Percentiles rank a stretch among this genome's conserved stretches.
Conservation (phyloP, 148 eudicot genomes). For the Camellia lanceoleosa region DNA sequence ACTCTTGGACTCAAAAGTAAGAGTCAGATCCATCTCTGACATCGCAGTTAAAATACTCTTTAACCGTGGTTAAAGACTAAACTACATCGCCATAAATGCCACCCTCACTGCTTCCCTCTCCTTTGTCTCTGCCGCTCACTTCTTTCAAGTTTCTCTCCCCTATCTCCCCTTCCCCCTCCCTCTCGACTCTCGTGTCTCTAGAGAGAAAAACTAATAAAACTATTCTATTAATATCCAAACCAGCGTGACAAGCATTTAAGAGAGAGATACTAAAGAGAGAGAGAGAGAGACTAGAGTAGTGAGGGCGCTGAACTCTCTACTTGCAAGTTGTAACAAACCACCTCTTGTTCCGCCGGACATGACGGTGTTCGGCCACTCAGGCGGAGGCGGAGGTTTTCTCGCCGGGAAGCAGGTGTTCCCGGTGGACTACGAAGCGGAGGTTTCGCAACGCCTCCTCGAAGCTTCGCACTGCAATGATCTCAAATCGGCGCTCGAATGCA, state of each 20-base stretch:
- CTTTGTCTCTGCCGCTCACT: conserved; percentile 39
- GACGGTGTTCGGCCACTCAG: conserved; percentile 55
- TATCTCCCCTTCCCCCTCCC: not conserved
- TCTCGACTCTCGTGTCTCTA: conserved; percentile 24
- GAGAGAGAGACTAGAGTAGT: not conserved
- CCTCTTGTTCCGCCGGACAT: conserved; percentile 32
- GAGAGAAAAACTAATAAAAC: not conserved
- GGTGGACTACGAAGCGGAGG: conserved; percentile 66
- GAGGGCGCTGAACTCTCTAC: not conserved
- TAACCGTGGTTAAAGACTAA: conserved; percentile 6
- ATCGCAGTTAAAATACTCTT: not conserved
- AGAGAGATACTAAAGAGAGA: conserved; percentile 5
- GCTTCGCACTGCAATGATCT: conserved; percentile 50
- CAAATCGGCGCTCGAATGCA: conserved; percentile 35
- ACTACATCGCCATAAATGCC: conserved; percentile 15
- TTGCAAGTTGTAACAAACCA: not conserved
- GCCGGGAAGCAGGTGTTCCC: conserved; percentile 66
- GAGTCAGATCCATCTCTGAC: no score
- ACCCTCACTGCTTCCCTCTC: not conserved
- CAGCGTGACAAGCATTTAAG: not conserved
- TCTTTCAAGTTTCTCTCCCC: conserved; percentile 34
- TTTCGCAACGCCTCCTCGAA: conserved; percentile 71
- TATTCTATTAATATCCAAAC: not conserved
- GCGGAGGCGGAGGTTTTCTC: conserved; percentile 39
- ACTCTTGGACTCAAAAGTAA: no score